Base-by-base conservation (phyloP, 345 rosid species). In the Reutealis trisperma region DNA sequence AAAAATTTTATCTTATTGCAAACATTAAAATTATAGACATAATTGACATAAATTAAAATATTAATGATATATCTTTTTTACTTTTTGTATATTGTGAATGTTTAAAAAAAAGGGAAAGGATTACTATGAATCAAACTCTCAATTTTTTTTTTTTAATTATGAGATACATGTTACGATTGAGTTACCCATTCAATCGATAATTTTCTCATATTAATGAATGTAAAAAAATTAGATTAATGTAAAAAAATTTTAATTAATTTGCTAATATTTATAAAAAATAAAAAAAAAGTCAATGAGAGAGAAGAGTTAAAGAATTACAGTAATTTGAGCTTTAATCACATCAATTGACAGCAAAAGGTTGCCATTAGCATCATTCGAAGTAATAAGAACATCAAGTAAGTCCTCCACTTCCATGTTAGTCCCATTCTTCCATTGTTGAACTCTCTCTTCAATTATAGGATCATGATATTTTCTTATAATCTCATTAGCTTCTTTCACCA, bases 311-410 rank as follows among this genome's bases (percentile, higher is more conserved):
- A 55, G 24, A 55, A 51, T 73, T 85, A 87, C 89, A 32, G 85
- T 74, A 2, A 80, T 25, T 74, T 88, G 90, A 64, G 86, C 87
- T 76, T 84, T 85, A 81, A 88, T 87, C 77, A 88, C 93, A 15
- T 90, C 85, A 2, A 0, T 13, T 4, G 70, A 27, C 1, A 87
- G 25, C 14, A 81, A 41, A 30, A 82, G 77, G 5, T 82, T 79
- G 4, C 89, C 90, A 5, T 79, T 1, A 1, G 0, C 57, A 41
- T 88, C 84, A 63, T 77, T 85, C 0, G 78, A 51, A 25, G 73
- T 11, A 41, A 87, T 79, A 2, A 88, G 16, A 71, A 81, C 70
- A 77, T 86, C 91, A 12, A 88, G 87, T 76, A 87, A 62, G 70
- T 88, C 91, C 6, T 84, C 83, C 14, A 60, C 78, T n/a, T 82